These are phyloP conservation scores for Leishmania mexicana DNA, from an alignment of 208 protist species.

Conservation along the genomic window DNA sequence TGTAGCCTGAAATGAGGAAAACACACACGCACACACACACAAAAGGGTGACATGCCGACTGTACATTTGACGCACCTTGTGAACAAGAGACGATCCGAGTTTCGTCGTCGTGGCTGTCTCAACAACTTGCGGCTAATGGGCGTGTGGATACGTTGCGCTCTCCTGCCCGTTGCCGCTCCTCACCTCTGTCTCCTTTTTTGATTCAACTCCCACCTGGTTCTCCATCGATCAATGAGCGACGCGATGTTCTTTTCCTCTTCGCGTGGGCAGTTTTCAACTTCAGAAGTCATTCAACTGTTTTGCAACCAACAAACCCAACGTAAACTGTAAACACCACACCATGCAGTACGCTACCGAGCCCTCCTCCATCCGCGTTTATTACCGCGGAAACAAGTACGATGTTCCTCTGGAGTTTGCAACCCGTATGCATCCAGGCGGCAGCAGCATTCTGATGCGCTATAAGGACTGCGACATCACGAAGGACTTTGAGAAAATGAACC, in stretches of 20 bases:
- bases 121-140: no score
- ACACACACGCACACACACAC: no score
- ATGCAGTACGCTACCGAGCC: background rate
- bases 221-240: background rate
- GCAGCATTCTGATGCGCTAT: slow-evolving; percentile 29
- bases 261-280: background rate
- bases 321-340: background rate
- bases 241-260: background rate
- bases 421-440: slow-evolving; percentile 31
- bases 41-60: no score
- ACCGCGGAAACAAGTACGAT: slow-evolving; percentile 34
- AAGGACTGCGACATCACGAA: slow-evolving; percentile 32
- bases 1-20: background rate
- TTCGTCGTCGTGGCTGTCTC: no score
- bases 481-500: slow-evolving; percentile 33
- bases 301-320: background rate
- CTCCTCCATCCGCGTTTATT: slow-evolving; percentile 23
- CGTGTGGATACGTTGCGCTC: no score
- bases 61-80: no score
- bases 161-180: no score
- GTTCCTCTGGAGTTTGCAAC: slow-evolving; percentile 30
- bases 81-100: no score
- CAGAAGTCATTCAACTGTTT: background rate
- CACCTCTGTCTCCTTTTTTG: no score
- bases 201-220: background rate